Evolutionary conservation across 129 eudicot genomes (phyloP).

Genomic region (Rutidosis leptorrhynchoides): DNA sequence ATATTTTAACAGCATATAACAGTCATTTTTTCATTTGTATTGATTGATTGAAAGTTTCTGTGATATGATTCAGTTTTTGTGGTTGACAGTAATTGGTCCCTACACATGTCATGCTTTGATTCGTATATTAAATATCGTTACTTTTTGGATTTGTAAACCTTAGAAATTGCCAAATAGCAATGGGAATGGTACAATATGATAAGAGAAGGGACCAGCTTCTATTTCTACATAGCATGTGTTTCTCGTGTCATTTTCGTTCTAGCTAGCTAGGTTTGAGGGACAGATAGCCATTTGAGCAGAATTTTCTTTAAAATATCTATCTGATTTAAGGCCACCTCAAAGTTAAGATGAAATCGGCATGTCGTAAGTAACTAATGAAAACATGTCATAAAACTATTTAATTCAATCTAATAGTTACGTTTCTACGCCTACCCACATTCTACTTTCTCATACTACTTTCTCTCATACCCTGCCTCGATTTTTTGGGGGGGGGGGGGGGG

Average conservation of each 20-base stretch:
- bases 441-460: no score
- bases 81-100: constrained; percentile 14
- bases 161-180: background rate
- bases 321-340: background rate
- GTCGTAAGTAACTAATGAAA: no score
- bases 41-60: background rate
- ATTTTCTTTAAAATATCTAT: background rate
- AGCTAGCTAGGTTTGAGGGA: background rate
- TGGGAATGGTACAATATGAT: background rate
- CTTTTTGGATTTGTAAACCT: background rate
- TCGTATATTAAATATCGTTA: background rate
- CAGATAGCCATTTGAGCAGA: background rate
- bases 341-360: background rate
- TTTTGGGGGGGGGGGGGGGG: no score
- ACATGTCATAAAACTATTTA: no score
- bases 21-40: background rate
- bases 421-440: no score
- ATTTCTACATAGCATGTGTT: background rate
- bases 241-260: background rate
- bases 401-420: no score
- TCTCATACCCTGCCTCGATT: no score
- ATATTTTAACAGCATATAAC: background rate
- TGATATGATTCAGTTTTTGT: background rate
- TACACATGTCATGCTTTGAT: background rate
- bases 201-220: background rate